Conservation (phyloP, 2,329 filamentous ascomycete species). For the Ascochyta lentis region DNA sequence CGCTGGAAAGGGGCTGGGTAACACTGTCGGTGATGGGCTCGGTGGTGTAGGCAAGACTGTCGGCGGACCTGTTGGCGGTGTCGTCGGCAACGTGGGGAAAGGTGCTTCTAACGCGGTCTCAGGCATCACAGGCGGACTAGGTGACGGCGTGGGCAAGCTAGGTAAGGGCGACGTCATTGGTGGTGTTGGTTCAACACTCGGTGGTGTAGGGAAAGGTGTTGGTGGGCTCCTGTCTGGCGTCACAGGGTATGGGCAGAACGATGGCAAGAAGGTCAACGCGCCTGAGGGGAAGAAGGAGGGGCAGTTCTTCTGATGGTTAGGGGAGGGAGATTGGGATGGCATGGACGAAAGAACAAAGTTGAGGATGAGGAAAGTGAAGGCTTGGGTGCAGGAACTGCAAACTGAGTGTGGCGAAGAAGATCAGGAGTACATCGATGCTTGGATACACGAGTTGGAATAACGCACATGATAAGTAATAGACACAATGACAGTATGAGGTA, state of each 20-base stretch:
- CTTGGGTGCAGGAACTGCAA: constrained; percentile 13
- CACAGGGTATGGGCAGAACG: constrained; percentile 30
- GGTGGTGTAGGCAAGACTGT: constrained; percentile 48
- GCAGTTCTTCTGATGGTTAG: constrained; percentile 19
- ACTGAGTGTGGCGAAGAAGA: constrained; percentile 14
- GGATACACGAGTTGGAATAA: constrained; percentile 10
- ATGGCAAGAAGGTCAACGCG: constrained; percentile 23
- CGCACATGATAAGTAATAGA: background rate
- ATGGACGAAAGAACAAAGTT: constrained; percentile 11
- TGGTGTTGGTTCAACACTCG: constrained; percentile 51
- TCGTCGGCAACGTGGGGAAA: constrained; percentile 53
- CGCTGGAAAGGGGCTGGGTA: constrained; percentile 43
- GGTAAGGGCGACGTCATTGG: constrained; percentile 55
- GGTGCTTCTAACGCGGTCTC: constrained; percentile 51
- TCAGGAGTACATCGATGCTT: constrained; percentile 17
- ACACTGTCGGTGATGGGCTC: constrained; percentile 48
- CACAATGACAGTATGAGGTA: background rate
- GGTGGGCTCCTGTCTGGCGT: constrained; percentile 47
- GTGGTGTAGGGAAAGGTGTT: constrained; percentile 49
- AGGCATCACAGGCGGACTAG: constrained; percentile 52
- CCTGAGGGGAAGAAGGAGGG: constrained; percentile 22
- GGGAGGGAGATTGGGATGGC: constrained; percentile 8
- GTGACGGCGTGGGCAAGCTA: constrained; percentile 54
- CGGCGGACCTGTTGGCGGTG: constrained; percentile 50
- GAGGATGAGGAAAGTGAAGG: constrained; percentile 9